Percentiles rank a stretch among this genome's conserved stretches.
These are phyloP conservation scores for Beauveria pseudobassiana DNA, from an alignment of 2,329 filamentous ascomycete species.

Conservation along the genomic window DNA sequence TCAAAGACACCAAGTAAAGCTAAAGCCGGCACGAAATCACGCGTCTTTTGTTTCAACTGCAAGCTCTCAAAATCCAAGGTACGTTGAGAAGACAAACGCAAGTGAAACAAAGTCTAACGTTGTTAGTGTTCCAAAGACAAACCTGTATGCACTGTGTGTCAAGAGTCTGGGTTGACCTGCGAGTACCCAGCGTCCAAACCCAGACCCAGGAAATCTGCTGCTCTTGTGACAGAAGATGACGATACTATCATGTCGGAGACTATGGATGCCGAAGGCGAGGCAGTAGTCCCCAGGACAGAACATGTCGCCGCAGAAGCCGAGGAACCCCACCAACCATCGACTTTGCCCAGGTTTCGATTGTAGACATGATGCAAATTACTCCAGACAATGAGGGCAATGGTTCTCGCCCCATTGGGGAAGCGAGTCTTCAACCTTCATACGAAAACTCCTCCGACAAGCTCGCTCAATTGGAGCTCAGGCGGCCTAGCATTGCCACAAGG, in stretches of 20 bases:
- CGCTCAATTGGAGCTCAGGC: not conserved
- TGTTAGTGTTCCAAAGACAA: conserved; percentile 33
- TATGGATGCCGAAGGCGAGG: conserved; percentile 13
- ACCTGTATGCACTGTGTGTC: conserved; percentile 33
- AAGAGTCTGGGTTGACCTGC: conserved; percentile 25
- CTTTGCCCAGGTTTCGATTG: not conserved
- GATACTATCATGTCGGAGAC: conserved; percentile 11
- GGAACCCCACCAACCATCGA: not conserved
- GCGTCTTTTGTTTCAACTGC: conserved; percentile 30
- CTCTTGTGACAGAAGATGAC: conserved; percentile 14
- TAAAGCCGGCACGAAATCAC: conserved; percentile 21
- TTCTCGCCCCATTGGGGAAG: conserved; percentile 1
- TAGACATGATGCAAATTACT: conserved; percentile 5
- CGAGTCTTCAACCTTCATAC: not conserved
- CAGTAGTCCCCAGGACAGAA: conserved; percentile 1
- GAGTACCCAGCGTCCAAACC: conserved; percentile 30
- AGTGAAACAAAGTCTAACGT: conserved; percentile 13
- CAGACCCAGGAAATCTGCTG: conserved; percentile 19
- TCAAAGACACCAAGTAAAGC: conserved; percentile 8
- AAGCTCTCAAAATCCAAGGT: conserved; percentile 30
- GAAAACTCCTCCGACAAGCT: not conserved
- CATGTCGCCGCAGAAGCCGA: not conserved
- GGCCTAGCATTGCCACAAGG: conserved; percentile 16
- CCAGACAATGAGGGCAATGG: conserved; percentile 4
- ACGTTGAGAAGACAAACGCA: conserved; percentile 10